phyloP scores from a whole-genome alignment of 768 basidiomycete species.

The Collybia mongolica region DNA sequence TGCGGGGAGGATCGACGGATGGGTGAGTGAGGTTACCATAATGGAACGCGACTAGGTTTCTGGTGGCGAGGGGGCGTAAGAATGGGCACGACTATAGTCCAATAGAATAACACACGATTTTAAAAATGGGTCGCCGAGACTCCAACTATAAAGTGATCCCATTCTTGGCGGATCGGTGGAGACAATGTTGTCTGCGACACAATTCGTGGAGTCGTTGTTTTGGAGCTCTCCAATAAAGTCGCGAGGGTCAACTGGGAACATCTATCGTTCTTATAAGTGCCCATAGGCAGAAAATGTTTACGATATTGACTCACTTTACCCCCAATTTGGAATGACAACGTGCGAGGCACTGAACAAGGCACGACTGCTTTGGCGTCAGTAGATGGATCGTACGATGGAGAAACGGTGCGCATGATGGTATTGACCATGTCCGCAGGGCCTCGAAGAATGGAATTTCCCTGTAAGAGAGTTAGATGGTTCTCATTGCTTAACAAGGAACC shows the following conservation, averaged over 20 bases:
- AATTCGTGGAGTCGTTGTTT: slow-evolving; percentile 36
- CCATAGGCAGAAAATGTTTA: neutral
- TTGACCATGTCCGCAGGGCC: slow-evolving; percentile 67
- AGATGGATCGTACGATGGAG: slow-evolving; percentile 30
- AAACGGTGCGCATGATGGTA: slow-evolving; percentile 38
- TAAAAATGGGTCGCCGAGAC: slow-evolving; percentile 69
- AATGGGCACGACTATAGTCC: neutral
- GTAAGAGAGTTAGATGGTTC: neutral
- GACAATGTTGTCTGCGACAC: slow-evolving; percentile 54
- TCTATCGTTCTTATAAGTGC: slow-evolving; percentile 20
- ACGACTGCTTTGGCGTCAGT: slow-evolving; percentile 27
- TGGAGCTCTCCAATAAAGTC: slow-evolving; percentile 54
- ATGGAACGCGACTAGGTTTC: slow-evolving; percentile 64
- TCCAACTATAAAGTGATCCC: slow-evolving; percentile 65
- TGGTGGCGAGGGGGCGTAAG: slow-evolving; percentile 16
- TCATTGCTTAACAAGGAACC: neutral
- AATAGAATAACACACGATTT: slow-evolving; percentile 52
- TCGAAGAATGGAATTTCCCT: slow-evolving; percentile 74
- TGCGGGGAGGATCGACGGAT: slow-evolving; percentile 63
- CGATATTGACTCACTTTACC: slow-evolving; percentile 36
- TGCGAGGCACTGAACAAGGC: slow-evolving; percentile 54
- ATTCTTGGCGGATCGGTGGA: slow-evolving; percentile 57
- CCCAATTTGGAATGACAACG: slow-evolving; percentile 61
- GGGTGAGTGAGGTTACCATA: slow-evolving; percentile 72
- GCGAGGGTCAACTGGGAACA: slow-evolving; percentile 70